phyloP scores from a whole-genome alignment of 2,329 filamentous ascomycete species.

The Ophioceras dolichostomum region DNA sequence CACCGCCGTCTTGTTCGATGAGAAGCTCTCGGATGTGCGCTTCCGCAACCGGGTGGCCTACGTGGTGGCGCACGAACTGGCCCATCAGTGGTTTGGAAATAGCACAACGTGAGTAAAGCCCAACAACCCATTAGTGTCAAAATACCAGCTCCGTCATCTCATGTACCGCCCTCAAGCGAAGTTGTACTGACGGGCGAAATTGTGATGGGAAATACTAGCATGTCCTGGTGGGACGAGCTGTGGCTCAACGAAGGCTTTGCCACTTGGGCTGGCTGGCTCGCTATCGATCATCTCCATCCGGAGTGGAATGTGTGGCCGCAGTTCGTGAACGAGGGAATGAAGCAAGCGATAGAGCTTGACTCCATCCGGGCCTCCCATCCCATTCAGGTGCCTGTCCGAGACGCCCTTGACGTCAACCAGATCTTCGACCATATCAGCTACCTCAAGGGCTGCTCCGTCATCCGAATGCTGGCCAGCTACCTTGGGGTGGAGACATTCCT shows the following conservation, averaged over 20 bases:
- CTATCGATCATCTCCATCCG: constrained; percentile 81
- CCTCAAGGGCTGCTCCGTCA: constrained; percentile 88
- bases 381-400: constrained; percentile 88
- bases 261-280: constrained; percentile 95
- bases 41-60: constrained; percentile 94
- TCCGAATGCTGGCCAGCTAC: constrained; percentile 90
- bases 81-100: constrained; percentile 98
- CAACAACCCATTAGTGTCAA: too few relatives aligned
- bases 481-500: constrained; percentile 82
- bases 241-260: constrained; percentile 98
- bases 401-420: constrained; percentile 92
- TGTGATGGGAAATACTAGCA: too few relatives aligned
- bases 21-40: constrained; percentile 75
- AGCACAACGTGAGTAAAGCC: too few relatives aligned
- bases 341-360: constrained; percentile 83
- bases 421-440: constrained; percentile 98
- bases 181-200: too few relatives aligned
- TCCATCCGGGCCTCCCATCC: constrained; percentile 85
- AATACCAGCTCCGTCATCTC: too few relatives aligned
- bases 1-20: constrained; percentile 92
- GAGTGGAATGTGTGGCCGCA: constrained; percentile 98
- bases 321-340: constrained; percentile 91
- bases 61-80: constrained; percentile 94
- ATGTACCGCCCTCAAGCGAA: too few relatives aligned
- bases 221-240: constrained; percentile 97